Conservation (phyloP, 2,329 filamentous ascomycete genomes). For the Xylariaceae sp. region DNA sequence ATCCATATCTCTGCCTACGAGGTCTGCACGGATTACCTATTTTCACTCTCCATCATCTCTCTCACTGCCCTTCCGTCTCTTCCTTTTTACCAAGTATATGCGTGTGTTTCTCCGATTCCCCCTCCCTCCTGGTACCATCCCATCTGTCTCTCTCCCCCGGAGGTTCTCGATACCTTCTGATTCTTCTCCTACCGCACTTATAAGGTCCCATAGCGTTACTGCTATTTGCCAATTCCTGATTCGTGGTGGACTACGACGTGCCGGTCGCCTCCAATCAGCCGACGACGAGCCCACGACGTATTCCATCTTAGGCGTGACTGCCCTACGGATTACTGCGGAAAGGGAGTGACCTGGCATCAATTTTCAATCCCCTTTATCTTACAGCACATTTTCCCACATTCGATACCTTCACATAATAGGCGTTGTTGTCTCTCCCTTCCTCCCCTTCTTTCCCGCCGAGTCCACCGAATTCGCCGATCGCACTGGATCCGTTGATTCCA, state of each 20-base stretch:
- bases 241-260: neutral
- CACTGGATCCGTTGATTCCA: neutral
- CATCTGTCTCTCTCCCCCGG: neutral
- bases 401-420: neutral
- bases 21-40: too few species aligned
- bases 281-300: neutral
- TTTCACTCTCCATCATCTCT: neutral
- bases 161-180: neutral
- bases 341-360: conserved; percentile 9
- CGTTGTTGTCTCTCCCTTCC: neutral
- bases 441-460: neutral
- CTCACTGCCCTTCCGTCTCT: neutral
- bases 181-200: neutral
- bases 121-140: neutral
- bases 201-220: neutral
- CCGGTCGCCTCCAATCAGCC: neutral
- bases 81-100: neutral
- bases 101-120: neutral
- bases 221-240: neutral
- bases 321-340: neutral
- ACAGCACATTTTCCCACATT: conserved; percentile 5
- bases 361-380: neutral
- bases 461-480: neutral
- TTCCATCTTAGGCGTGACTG: neutral
- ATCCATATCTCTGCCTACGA: neutral